These are phyloP conservation scores for Coemansia sp. DNA, from an alignment of 192 early-diverging fungal species.

Conservation along the genomic window DNA sequence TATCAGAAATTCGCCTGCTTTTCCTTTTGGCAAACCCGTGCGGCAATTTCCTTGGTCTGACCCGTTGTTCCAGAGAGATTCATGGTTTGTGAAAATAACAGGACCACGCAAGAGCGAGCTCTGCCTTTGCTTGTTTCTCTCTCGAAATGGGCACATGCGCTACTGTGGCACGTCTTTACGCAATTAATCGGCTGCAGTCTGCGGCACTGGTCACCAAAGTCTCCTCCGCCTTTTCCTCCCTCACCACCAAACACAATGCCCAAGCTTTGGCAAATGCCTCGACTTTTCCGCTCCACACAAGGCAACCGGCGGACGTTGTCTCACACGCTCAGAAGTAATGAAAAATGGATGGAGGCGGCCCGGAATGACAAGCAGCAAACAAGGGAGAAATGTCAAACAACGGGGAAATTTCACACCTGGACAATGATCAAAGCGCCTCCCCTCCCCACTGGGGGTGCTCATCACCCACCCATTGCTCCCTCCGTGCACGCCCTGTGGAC, in stretches of 20 bases:
- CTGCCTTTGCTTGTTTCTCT: background rate
- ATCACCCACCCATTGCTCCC: background rate
- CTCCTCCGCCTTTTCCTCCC: no score
- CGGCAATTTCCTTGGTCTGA: no score
- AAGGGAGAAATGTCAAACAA: background rate
- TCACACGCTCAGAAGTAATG: background rate
- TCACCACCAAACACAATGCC: no score
- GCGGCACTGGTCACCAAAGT: no score
- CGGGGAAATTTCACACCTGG: background rate
- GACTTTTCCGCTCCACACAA: background rate
- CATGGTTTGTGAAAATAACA: no score
- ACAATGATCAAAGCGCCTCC: background rate
- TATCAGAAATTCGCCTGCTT: background rate
- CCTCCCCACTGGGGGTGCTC: slow-evolving; percentile 2
- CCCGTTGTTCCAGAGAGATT: no score
- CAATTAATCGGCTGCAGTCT: background rate
- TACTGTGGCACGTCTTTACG: background rate
- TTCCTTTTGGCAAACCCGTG: background rate
- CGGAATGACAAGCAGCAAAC: background rate
- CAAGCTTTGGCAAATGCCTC: no score
- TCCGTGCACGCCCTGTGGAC: slow-evolving; percentile 6
- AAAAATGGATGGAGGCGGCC: no score
- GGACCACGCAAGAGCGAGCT: no score
- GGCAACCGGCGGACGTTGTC: background rate
- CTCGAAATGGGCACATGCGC: background rate